Evolutionary conservation across 345 rosid genomes (phyloP).

Genomic region (Corymbia maculata): DNA sequence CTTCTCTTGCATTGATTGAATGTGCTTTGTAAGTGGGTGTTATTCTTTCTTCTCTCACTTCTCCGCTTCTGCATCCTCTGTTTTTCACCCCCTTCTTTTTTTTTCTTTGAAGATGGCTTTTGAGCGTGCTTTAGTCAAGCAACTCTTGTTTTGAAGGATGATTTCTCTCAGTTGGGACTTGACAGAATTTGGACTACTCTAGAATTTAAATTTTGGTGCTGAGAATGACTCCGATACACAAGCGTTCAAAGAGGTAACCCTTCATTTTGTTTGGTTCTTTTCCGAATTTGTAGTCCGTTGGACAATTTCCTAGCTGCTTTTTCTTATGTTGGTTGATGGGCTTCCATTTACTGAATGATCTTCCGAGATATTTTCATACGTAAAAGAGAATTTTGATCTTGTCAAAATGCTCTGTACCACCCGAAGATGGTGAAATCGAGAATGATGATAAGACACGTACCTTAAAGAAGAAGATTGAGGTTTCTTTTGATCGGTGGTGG

Average conservation of each 20-base stretch:
- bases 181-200: slow-evolving; percentile 25
- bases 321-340: neutral
- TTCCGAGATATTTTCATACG: neutral
- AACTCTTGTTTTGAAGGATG: neutral
- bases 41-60: neutral
- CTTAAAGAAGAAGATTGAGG: neutral
- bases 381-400: slow-evolving; percentile 27
- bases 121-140: neutral
- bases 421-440: slow-evolving; percentile 60
- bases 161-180: slow-evolving; percentile 27
- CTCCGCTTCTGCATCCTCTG: neutral
- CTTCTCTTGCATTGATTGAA: neutral
- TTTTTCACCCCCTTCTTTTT: neutral
- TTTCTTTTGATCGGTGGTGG: slow-evolving; percentile 8
- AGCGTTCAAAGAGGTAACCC: slow-evolving; percentile 78
- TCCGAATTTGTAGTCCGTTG: slow-evolving; percentile 25
- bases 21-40: neutral
- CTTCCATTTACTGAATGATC: neutral
- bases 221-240: slow-evolving; percentile 43
- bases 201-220: slow-evolving; percentile 32
- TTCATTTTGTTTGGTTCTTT: neutral
- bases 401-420: slow-evolving; percentile 69
- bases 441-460: slow-evolving; percentile 34
- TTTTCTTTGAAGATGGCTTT: neutral
- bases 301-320: neutral